These are phyloP conservation scores for Avena eriantha DNA, from an alignment of 176 grass and related monocot genomes.

Conservation along the genomic window DNA sequence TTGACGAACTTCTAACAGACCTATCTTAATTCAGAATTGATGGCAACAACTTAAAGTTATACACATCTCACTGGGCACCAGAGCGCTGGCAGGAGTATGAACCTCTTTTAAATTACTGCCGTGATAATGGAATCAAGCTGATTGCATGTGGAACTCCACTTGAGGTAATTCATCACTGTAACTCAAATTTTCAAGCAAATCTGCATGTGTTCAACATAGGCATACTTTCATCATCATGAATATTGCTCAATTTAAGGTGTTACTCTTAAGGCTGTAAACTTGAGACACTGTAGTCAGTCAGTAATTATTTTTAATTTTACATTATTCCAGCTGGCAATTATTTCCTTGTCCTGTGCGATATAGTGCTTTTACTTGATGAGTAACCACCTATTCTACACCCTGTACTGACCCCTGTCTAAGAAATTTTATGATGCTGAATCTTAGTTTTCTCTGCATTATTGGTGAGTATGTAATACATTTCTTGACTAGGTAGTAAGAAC, in stretches of 20 bases:
- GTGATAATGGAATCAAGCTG: constrained; percentile 82
- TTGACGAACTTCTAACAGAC: constrained; percentile 1
- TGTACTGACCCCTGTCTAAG: not conserved
- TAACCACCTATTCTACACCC: not conserved
- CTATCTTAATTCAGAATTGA: constrained; percentile 70
- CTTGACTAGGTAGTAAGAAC: constrained; percentile 80
- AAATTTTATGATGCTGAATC: constrained; percentile 30
- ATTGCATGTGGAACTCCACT: constrained; percentile 94
- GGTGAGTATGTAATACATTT: constrained; percentile 35
- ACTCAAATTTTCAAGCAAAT: constrained; percentile 1
- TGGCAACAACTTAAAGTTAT: constrained; percentile 63
- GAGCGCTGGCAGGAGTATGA: constrained; percentile 94
- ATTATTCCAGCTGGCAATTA: not conserved
- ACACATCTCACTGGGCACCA: constrained; percentile 84
- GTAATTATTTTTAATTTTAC: constrained; percentile 31
- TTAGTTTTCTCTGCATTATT: constrained; percentile 36
- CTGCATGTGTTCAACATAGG: not conserved
- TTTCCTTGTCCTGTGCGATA: constrained; percentile 7
- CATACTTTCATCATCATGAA: constrained; percentile 24
- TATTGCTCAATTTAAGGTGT: constrained; percentile 14
- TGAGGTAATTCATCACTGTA: constrained; percentile 62
- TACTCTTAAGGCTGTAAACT: constrained; percentile 5
- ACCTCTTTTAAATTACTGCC: constrained; percentile 89
- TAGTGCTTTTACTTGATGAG: constrained; percentile 26
- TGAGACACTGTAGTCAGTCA: not conserved